phyloP scores from a whole-genome alignment of 106 monocot species.

The Allium cepa region DNA sequence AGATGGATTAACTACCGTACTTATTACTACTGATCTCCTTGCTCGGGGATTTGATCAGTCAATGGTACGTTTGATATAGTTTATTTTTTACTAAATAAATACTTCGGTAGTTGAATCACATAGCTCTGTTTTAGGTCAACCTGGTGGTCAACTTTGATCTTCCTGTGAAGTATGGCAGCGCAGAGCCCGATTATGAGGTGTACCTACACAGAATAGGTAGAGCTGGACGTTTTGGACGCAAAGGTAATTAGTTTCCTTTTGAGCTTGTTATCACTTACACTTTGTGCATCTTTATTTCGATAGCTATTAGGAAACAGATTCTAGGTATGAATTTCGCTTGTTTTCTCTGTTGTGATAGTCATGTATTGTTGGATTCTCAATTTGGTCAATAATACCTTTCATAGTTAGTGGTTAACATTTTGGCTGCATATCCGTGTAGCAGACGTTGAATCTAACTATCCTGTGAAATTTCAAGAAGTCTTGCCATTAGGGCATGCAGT shows the following conservation, averaged over 20 bases:
- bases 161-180: constrained; percentile 45
- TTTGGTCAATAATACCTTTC: too few relatives aligned
- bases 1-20: constrained; percentile 79
- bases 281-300: not conserved
- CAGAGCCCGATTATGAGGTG: constrained; percentile 87
- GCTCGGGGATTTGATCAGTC: constrained; percentile 93
- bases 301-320: too few relatives aligned
- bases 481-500: too few relatives aligned
- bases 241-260: constrained; percentile 38
- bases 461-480: too few relatives aligned
- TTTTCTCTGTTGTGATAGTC: too few relatives aligned
- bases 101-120: too few relatives aligned
- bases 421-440: too few relatives aligned
- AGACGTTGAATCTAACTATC: too few relatives aligned
- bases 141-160: constrained; percentile 94
- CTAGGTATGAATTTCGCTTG: too few relatives aligned
- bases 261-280: not conserved
- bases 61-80: constrained; percentile 34
- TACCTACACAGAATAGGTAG: constrained; percentile 94
- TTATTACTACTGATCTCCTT: constrained; percentile 88
- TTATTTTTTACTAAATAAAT: too few relatives aligned
- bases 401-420: too few relatives aligned
- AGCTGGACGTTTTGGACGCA: constrained; percentile 92
- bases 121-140: constrained; percentile 46
- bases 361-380: too few relatives aligned